Percentiles rank a stretch among this genome's conserved stretches.
Evolutionary conservation across 768 basidiomycete species (phyloP).

Genomic region (Termitomyces sp.): DNA sequence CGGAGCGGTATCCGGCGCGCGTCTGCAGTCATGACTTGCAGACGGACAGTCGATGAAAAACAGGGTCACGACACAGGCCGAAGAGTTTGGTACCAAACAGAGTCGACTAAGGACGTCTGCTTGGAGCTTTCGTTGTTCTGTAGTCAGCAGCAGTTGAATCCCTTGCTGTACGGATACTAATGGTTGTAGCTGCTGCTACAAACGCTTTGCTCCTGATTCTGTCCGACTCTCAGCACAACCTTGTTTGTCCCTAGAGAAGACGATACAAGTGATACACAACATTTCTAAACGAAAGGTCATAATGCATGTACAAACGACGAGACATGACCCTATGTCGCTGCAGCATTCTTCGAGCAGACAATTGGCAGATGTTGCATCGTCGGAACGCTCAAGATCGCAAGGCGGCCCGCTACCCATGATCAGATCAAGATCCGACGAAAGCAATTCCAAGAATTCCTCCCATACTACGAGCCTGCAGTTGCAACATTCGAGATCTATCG

Average conservation of each 20-base stretch:
- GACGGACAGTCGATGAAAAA: neutral
- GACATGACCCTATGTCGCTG: neutral
- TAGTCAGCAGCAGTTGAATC: neutral
- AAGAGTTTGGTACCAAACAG: neutral
- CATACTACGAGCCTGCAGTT: conserved; percentile 1
- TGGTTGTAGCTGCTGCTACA: neutral
- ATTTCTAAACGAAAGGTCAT: neutral
- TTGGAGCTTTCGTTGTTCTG: neutral
- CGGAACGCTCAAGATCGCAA: neutral
- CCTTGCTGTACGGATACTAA: neutral
- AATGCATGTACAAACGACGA: neutral
- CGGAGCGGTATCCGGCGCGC: conserved; percentile 51
- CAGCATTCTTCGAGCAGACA: too few relatives aligned
- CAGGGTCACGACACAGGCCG: neutral
- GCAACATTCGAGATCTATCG: neutral
- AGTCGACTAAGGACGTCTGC: neutral
- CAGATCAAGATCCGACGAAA: neutral
- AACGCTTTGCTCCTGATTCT: neutral
- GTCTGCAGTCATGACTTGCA: conserved; percentile 14
- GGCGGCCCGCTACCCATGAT: neutral
- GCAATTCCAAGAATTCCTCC: neutral
- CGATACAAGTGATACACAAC: neutral
- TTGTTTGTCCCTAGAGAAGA: neutral
- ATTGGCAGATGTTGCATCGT: neutral
- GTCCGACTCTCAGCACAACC: neutral